Percentiles rank a stretch among this genome's conserved stretches.
Conservation (phyloP, 768 basidiomycete species). For the Scleroderma bovista region DNA sequence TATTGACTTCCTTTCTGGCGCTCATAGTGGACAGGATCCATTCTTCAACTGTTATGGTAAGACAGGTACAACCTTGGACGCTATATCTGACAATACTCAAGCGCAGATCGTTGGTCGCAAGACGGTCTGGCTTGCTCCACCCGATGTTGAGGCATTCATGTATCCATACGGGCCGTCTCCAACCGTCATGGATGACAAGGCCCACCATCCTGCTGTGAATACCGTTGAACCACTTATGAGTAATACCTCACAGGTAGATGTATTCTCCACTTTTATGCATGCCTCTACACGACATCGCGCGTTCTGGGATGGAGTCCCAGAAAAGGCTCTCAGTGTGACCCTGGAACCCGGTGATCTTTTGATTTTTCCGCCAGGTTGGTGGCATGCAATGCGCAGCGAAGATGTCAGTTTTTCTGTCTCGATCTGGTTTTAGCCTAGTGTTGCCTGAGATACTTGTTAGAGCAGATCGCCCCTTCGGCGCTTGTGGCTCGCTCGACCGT, state of each 20-base stretch:
- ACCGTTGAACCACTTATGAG: constrained; percentile 45
- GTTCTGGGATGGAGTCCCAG: constrained; percentile 55
- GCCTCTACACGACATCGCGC: constrained; percentile 33
- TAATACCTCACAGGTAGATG: constrained; percentile 82
- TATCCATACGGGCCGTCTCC: constrained; percentile 40
- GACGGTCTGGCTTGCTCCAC: constrained; percentile 89
- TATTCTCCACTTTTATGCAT: constrained; percentile 44
- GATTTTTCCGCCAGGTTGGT: constrained; percentile 90
- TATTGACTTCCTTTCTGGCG: constrained; percentile 8
- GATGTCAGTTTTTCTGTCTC: constrained; percentile 81
- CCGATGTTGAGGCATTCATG: constrained; percentile 51
- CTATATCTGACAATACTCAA: constrained; percentile 24
- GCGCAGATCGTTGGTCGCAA: constrained; percentile 89
- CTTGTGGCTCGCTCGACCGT: background rate
- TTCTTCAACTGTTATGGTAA: constrained; percentile 88
- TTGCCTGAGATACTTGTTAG: too few species aligned
- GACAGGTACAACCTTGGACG: constrained; percentile 9
- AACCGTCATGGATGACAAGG: constrained; percentile 6
- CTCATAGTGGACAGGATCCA: constrained; percentile 60
- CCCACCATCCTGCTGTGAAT: constrained; percentile 36
- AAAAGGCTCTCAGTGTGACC: constrained; percentile 52
- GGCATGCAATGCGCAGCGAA: constrained; percentile 89
- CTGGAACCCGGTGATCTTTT: constrained; percentile 82
- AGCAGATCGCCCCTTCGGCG: too few species aligned
- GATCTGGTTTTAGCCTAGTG: constrained; percentile 74